Base-by-base conservation (phyloP, 2,329 filamentous ascomycete species). In the Diplodia corticola region DNA sequence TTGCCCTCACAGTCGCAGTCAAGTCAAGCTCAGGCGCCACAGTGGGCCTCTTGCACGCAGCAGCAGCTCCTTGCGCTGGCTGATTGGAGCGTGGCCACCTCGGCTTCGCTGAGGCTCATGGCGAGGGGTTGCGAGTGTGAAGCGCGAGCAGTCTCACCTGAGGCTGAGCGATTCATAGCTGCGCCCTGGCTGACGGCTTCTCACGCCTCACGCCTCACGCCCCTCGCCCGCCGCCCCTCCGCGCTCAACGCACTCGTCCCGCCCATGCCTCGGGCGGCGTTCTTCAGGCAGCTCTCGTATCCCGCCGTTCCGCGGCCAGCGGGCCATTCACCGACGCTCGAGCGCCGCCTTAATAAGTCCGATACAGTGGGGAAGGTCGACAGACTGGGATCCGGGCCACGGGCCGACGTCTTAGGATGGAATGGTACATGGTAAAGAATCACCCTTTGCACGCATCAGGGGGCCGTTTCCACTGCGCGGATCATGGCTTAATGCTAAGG, bases 401-500 rank as follows among this genome's bases (percentile, higher is more conserved):
- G 63, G 63, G 64, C 53, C 64, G 64, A 65, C 40, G 33, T 28
- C 64, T 59, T 35, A 66, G 40, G 49, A 66, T 66, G 64, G 64
- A 66, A 66, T 66, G 64, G 64, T 66, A 61, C 57, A 63, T 66
- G 64, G 64, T 66, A 66, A 66, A 63, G 64, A 59, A 30, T 65
- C 63, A 46, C 48, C 61, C 33, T 57, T 57, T 49, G 40, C 44
- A 46, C 51, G n/a, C 63, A 51, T 65, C 54, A 65, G 64, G 64
- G 64, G 64, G 53, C 54, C 33, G 44, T 55, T 59, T 60, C 35
- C 64, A 54, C 50, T 49, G 24, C 53, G 53, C 37, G 54, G 46
- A 60, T 65, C 54, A 50, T 54, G 53, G 53, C 51, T 65, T 65
- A 33, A 57, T 65, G 63, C 64, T 65, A 65, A 65, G 64, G 30